A percentile compares a stretch with the other conserved stretches of the same genome.
Conservation (phyloP, 306 rosid genomes). For the Lathyrus oleraceus region DNA sequence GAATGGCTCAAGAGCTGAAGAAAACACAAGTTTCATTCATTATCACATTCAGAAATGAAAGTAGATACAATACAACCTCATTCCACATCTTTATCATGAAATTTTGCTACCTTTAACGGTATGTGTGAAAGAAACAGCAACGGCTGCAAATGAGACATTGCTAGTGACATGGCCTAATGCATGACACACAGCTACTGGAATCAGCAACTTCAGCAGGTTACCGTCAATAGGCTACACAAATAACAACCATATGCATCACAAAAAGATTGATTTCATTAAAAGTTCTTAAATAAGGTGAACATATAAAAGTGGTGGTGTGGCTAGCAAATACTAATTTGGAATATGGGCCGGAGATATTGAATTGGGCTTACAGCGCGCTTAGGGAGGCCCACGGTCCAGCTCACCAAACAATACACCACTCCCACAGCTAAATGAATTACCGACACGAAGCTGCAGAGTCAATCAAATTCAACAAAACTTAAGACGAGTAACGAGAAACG, state of each 20-base stretch:
- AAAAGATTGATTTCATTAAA: conserved; percentile 3
- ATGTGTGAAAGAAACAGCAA: conserved; percentile 95
- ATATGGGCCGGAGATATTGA: conserved; percentile 43
- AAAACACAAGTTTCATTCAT: conserved; percentile 16
- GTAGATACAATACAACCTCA: neutral
- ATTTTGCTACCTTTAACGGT: conserved; percentile 69
- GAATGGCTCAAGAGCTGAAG: conserved; percentile 91
- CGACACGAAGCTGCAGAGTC: conserved; percentile 76
- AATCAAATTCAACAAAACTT: neutral
- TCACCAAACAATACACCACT: conserved; percentile 75
- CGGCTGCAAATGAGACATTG: conserved; percentile 97
- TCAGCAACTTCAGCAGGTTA: conserved; percentile 62
- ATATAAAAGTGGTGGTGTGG: neutral
- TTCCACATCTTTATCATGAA: neutral
- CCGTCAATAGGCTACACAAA: conserved; percentile 50
- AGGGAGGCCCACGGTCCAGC: conserved; percentile 88
- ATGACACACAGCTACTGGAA: conserved; percentile 88
- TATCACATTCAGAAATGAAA: conserved; percentile 1
- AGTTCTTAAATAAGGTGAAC: neutral
- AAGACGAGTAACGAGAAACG: neutral
- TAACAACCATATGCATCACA: conserved; percentile 2
- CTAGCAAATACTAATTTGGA: neutral
- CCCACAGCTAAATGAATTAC: conserved; percentile 88
- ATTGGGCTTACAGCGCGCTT: conserved; percentile 81
- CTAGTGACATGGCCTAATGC: conserved; percentile 95